Base-by-base conservation (phyloP, 1,139 yeast genomes). In the Pichia cactophila region DNA sequence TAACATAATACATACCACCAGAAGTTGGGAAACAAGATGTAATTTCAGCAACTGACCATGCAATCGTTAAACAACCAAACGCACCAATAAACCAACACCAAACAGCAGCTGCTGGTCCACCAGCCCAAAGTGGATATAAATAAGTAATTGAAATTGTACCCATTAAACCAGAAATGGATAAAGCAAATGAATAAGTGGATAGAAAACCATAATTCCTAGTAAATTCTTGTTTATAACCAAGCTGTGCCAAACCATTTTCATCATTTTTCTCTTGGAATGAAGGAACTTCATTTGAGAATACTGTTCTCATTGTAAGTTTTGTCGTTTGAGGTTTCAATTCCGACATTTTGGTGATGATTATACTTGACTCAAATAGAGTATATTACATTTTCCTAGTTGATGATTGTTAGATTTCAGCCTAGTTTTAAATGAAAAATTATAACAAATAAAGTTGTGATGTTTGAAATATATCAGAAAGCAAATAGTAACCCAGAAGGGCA, bases 21-120 rank as follows among this genome's bases (percentile, higher is more conserved):
- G 83, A 74, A 4, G 89, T 81, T 46, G 89, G 89, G 61, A 80
- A 77, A n/a, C 86, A 75, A 33, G 83, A 76, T 1, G 84, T 83
- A 48, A 81, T 67, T 55, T 81, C 81, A 16, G 86, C 77, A 71
- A 83, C 81, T n/a, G 83, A 73, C 49, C 74, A 56, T 12, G 87
- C 88, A 50, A 80, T 75, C 52, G 74, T 67, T 47, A 81, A 63
- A 52, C 83, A 77, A 55, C 82, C 81, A 47, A 73, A 54, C n/a
- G 78, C 77, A 41, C 82, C 76, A 46, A 75, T 69, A 50, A 82
- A 72, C 87, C 88, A 84, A 48, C 88, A 86, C 87, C 88, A 83
- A 20, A 81, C 76, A 26, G 80, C 71, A 5, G 83, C 75, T 16
- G 74, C 78, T 4, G 80, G 75, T 2, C 83, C 83, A 17, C 79